phyloP scores from a whole-genome alignment of 257 asterid genomes.

The Fraxinus americana region DNA sequence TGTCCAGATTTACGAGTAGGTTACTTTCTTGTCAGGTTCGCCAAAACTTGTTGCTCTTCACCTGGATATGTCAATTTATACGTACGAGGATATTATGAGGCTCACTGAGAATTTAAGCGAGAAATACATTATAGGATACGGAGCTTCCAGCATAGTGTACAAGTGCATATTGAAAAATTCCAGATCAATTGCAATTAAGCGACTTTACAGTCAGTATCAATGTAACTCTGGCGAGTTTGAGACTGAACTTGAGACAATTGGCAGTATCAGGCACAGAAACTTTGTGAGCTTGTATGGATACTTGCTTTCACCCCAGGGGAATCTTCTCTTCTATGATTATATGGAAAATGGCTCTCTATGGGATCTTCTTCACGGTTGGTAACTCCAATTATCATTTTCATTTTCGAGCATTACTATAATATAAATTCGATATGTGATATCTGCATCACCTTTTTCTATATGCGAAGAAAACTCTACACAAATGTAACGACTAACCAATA shows the following conservation, averaged over 20 bases:
- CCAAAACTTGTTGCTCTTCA: constrained; percentile 85
- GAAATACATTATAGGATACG: constrained; percentile 82
- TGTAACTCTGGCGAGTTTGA: constrained; percentile 75
- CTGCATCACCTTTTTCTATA: background rate
- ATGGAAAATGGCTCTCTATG: constrained; percentile 99
- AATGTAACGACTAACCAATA: background rate
- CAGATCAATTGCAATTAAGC: constrained; percentile 94
- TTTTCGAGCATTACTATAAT: background rate
- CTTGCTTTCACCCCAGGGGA: constrained; percentile 75
- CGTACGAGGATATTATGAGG: constrained; percentile 89
- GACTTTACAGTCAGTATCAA: constrained; percentile 68
- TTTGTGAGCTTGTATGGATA: constrained; percentile 97
- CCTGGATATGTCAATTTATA: constrained; percentile 93
- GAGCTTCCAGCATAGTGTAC: constrained; percentile 95
- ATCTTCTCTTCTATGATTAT: constrained; percentile 93
- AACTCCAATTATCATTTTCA: background rate
- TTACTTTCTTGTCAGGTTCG: constrained; percentile 42
- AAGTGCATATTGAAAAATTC: constrained; percentile 82
- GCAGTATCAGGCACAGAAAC: constrained; percentile 89
- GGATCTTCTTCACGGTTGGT: constrained; percentile 97
- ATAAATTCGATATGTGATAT: too few species aligned
- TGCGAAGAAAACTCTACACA: background rate
- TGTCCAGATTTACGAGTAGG: background rate
- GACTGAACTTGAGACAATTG: constrained; percentile 88
- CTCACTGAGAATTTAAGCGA: constrained; percentile 88